Evolutionary conservation across 1,284 basidiomycete genomes (phyloP).

Genomic region (Ceratobasidium theobromae): DNA sequence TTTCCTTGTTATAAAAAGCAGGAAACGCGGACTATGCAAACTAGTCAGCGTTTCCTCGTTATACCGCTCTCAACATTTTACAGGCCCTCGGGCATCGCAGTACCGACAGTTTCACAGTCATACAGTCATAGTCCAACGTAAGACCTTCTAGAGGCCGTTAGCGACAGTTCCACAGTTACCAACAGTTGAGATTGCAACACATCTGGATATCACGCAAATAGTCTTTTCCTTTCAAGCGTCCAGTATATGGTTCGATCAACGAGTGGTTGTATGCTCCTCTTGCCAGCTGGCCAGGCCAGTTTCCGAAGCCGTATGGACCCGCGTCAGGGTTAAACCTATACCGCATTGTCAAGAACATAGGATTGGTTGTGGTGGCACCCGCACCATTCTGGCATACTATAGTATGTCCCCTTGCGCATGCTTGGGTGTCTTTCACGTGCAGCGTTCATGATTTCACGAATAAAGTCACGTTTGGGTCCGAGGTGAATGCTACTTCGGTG

Average conservation of each 20-base stretch:
- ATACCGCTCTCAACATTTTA: too few species aligned
- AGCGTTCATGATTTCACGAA: constrained; percentile 55
- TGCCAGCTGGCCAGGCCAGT: constrained; percentile 56
- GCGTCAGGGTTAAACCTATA: constrained; percentile 56
- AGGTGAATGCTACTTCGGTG: constrained; percentile 53
- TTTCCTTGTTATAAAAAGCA: too few species aligned
- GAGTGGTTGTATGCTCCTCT: constrained; percentile 53
- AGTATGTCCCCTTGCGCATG: constrained; percentile 52
- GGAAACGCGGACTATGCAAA: too few species aligned
- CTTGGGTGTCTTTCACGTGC: constrained; percentile 53
- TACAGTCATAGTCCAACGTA: too few species aligned
- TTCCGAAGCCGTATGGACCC: constrained; percentile 52
- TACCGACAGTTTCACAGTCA: too few species aligned
- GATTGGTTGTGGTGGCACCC: constrained; percentile 37
- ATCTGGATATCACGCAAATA: constrained; percentile 56
- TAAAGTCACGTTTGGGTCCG: constrained; percentile 55
- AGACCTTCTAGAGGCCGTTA: too few species aligned
- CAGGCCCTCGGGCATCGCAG: too few species aligned
- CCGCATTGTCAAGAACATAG: neutral
- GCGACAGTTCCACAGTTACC: too few species aligned
- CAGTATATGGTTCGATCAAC: constrained; percentile 56
- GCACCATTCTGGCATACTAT: constrained; percentile 52
- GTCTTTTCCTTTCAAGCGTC: constrained; percentile 52
- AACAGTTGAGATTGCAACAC: too few species aligned
- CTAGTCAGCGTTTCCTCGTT: too few species aligned